Evolutionary conservation across 371 early-diverging fungal genomes (phyloP).

Genomic region (Rhizopus delemar): DNA sequence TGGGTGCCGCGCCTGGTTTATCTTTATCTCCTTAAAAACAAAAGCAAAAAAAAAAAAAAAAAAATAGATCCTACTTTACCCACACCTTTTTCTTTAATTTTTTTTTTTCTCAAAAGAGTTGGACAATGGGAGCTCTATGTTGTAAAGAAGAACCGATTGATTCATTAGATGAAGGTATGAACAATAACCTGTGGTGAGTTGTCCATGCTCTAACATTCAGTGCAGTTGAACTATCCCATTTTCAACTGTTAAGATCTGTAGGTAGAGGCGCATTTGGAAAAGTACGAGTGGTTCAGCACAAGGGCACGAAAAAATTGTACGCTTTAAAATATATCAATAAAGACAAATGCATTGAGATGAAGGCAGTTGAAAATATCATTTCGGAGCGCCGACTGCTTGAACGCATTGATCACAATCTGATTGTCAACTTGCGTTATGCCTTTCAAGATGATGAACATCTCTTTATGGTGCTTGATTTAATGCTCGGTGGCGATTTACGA

Average conservation of each 20-base stretch:
- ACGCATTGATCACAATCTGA: slow-evolving; percentile 49
- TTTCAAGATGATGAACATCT: slow-evolving; percentile 83
- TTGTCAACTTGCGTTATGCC: slow-evolving; percentile 76
- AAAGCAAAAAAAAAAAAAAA: too few relatives aligned
- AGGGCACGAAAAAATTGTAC: slow-evolving; percentile 57
- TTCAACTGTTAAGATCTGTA: slow-evolving; percentile 66
- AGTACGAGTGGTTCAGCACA: slow-evolving; percentile 87
- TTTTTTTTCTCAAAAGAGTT: not conserved
- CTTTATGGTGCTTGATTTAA: slow-evolving; percentile 80
- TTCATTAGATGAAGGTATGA: slow-evolving; percentile 43
- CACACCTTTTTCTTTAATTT: not conserved
- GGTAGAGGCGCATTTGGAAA: slow-evolving; percentile 81
- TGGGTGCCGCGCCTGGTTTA: too few relatives aligned
- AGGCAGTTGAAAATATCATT: slow-evolving; percentile 57
- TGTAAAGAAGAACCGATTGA: slow-evolving; percentile 44
- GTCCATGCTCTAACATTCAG: not conserved
- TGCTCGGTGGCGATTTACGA: slow-evolving; percentile 89
- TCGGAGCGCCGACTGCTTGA: slow-evolving; percentile 60
- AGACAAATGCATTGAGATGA: slow-evolving; percentile 57
- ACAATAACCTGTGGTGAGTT: not conserved
- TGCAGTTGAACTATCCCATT: slow-evolving; percentile 61
- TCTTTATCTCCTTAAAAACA: too few relatives aligned
- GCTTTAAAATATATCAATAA: slow-evolving; percentile 70
- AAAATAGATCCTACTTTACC: not conserved
- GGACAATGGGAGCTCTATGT: slow-evolving; percentile 41